A percentile compares a stretch with the other conserved stretches of the same genome.
Conservation (phyloP, 2,329 filamentous ascomycete genomes). For the Colletotrichum sp. region DNA sequence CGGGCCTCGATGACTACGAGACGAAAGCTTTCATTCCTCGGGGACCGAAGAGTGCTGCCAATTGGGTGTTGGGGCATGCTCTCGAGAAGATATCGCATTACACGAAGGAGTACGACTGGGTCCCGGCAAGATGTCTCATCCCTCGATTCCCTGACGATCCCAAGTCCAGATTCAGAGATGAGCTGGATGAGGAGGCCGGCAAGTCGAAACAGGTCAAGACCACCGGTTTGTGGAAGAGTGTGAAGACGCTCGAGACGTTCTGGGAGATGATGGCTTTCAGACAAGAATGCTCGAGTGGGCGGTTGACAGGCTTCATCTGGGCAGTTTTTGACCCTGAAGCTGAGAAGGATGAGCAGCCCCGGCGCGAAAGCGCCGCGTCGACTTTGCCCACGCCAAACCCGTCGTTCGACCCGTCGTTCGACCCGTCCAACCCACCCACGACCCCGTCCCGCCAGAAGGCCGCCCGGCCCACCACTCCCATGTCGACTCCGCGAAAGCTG, state of each 20-base stretch:
- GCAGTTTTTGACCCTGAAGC: slow-evolving; percentile 73
- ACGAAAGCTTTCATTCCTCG: slow-evolving; percentile 79
- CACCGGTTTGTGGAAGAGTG: slow-evolving; percentile 79
- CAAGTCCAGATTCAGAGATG: slow-evolving; percentile 86
- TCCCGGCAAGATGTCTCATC: slow-evolving; percentile 83
- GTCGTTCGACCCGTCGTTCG: slow-evolving; percentile 34
- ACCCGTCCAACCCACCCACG: slow-evolving; percentile 22
- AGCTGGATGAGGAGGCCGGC: slow-evolving; percentile 83
- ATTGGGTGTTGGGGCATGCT: slow-evolving; percentile 75
- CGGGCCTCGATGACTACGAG: slow-evolving; percentile 83
- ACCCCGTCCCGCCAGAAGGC: slow-evolving; percentile 38
- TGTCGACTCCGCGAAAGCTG: slow-evolving; percentile 37
- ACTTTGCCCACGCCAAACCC: slow-evolving; percentile 30
- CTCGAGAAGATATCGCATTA: slow-evolving; percentile 71
- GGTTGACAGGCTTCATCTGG: slow-evolving; percentile 95
- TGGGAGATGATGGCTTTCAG: slow-evolving; percentile 99
- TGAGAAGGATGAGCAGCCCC: slow-evolving; percentile 10
- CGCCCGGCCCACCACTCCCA: slow-evolving; percentile 30
- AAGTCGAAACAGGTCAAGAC: slow-evolving; percentile 59
- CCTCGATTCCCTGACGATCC: slow-evolving; percentile 95
- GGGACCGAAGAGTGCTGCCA: slow-evolving; percentile 50
- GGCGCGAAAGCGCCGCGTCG: background rate
- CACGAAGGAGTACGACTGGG: slow-evolving; percentile 58
- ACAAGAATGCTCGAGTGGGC: slow-evolving; percentile 92
- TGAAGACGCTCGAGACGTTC: slow-evolving; percentile 86